phyloP scores from a whole-genome alignment of 1,139 yeast species.

The Lodderomyces theae region DNA sequence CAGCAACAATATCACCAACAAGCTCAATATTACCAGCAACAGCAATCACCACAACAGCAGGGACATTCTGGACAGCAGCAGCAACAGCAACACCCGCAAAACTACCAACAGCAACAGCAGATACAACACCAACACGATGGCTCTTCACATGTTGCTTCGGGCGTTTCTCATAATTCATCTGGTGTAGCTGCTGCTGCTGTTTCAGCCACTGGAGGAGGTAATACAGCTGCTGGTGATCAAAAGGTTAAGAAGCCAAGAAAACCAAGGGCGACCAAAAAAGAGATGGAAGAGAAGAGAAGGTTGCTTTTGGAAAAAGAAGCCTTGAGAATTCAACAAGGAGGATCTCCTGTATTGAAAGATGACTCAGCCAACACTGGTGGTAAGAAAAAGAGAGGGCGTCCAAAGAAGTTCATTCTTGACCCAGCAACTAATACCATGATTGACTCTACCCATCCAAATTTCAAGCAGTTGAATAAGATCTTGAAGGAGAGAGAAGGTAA shows the following conservation, averaged over 20 bases:
- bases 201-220: constrained; percentile 9
- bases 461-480: constrained; percentile 37
- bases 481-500: constrained; percentile 22
- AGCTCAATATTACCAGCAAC: constrained; percentile 14
- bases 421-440: constrained; percentile 42
- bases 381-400: constrained; percentile 46
- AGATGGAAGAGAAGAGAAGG: constrained; percentile 13
- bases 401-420: constrained; percentile 43
- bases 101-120: constrained; percentile 7
- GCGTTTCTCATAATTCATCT: neutral
- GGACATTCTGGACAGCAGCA: constrained; percentile 10
- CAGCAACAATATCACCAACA: constrained; percentile 14
- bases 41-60: constrained; percentile 14
- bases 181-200: constrained; percentile 12
- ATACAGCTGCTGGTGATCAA: constrained; percentile 4
- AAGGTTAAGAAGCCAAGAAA: constrained; percentile 34
- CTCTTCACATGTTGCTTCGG: neutral
- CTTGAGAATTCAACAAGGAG: constrained; percentile 9
- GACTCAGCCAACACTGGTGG: constrained; percentile 10
- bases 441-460: constrained; percentile 45
- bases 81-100: neutral
- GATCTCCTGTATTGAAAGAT: constrained; percentile 3
- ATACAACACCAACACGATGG: constrained; percentile 16
- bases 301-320: constrained; percentile 11
- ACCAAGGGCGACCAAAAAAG: constrained; percentile 15